These are phyloP conservation scores for Didymellaceae sp. DNA, from an alignment of 2,329 filamentous ascomycete species.

Conservation along the genomic window DNA sequence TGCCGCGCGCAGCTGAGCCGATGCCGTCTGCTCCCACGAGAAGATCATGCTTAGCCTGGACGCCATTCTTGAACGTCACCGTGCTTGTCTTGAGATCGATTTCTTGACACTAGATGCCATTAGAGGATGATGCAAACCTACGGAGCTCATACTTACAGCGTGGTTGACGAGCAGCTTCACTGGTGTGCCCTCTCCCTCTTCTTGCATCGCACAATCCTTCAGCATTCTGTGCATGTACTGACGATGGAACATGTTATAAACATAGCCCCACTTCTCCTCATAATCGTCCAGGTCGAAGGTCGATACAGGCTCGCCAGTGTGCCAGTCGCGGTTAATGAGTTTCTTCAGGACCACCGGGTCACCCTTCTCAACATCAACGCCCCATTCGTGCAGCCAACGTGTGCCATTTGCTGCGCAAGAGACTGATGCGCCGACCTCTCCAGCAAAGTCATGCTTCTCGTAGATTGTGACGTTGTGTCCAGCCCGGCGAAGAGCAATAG, in stretches of 20 bases:
- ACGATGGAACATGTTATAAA: constrained; percentile 71
- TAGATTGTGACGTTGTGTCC: constrained; percentile 68
- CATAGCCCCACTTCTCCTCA: constrained; percentile 68
- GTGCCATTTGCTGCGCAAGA: constrained; percentile 72
- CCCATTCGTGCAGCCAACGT: constrained; percentile 73
- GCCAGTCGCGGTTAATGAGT: constrained; percentile 74
- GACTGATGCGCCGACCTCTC: constrained; percentile 64
- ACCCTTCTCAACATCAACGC: constrained; percentile 67
- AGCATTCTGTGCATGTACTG: constrained; percentile 74
- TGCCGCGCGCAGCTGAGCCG: constrained; percentile 67
- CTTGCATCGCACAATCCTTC: constrained; percentile 63
- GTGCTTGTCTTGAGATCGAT: constrained; percentile 59
- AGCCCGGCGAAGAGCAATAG: constrained; percentile 59
- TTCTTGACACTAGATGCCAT: constrained; percentile 47
- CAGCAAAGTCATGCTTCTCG: constrained; percentile 69
- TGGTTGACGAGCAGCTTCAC: constrained; percentile 65
- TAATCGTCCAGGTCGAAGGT: constrained; percentile 71
- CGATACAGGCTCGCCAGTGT: constrained; percentile 69
- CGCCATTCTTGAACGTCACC: constrained; percentile 55
- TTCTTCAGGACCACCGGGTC: constrained; percentile 70
- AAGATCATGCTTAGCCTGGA: constrained; percentile 61
- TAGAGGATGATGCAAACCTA: not conserved
- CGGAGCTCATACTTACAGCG: constrained; percentile 25
- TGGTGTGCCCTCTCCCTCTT: constrained; percentile 61
- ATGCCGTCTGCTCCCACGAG: constrained; percentile 72